Evolutionary conservation across 2,329 filamentous ascomycete species (phyloP).

Genomic region (Aspergillus fischeri): DNA sequence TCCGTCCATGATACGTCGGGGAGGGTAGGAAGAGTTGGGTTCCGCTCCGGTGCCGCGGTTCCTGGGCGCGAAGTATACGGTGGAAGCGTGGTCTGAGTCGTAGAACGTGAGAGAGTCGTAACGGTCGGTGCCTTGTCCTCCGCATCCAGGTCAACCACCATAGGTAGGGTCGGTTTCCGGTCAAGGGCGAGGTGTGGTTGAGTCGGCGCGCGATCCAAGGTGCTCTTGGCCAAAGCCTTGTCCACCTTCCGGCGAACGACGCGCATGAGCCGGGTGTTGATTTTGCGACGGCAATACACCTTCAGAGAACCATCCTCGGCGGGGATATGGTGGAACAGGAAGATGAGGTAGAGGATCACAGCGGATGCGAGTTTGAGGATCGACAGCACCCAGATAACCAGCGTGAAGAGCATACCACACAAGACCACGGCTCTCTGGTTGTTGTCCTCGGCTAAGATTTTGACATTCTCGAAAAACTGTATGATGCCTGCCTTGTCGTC

Average conservation of each 20-base stretch:
- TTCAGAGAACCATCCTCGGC: slow-evolving; percentile 72
- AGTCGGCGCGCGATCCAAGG: slow-evolving; percentile 53
- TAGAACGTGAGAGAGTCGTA: slow-evolving; percentile 35
- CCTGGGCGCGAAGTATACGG: slow-evolving; percentile 58
- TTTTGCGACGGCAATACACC: slow-evolving; percentile 86
- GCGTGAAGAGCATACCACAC: slow-evolving; percentile 86
- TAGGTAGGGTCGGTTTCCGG: slow-evolving; percentile 57
- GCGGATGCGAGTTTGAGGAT: slow-evolving; percentile 70
- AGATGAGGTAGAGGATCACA: slow-evolving; percentile 75
- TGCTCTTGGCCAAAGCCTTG: slow-evolving; percentile 78
- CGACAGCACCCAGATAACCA: slow-evolving; percentile 83
- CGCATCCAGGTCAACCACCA: slow-evolving; percentile 48
- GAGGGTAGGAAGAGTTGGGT: slow-evolving; percentile 28
- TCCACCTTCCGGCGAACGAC: slow-evolving; percentile 86
- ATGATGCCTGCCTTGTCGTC: slow-evolving; percentile 61
- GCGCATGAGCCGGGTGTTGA: slow-evolving; percentile 76
- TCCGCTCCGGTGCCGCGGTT: slow-evolving; percentile 42
- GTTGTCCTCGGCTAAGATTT: slow-evolving; percentile 66
- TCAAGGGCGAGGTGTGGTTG: slow-evolving; percentile 28
- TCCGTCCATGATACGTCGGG: slow-evolving; percentile 37
- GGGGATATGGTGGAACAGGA: slow-evolving; percentile 90
- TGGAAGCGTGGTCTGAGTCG: slow-evolving; percentile 60
- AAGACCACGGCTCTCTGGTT: slow-evolving; percentile 77
- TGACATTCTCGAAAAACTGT: slow-evolving; percentile 81
- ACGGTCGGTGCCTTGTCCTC: slow-evolving; percentile 34